Evolutionary conservation across 176 grass and related monocot species (phyloP).

Genomic region (Musa itinerans): DNA sequence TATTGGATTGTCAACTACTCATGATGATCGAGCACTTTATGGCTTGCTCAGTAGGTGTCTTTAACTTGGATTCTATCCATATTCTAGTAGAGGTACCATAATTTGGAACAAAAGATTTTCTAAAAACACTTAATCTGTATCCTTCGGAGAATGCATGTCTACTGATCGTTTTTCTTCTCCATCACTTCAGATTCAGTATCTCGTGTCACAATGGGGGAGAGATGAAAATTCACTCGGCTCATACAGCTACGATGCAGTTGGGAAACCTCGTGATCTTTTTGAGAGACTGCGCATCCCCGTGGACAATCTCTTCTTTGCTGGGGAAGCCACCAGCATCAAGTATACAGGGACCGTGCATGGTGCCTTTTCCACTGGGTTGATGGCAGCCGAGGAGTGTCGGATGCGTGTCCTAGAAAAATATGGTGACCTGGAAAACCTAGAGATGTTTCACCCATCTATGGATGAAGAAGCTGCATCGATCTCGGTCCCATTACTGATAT

Average conservation of each 20-base stretch:
- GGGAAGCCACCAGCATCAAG: conserved; percentile 82
- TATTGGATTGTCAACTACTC: no score
- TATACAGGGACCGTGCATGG: conserved; percentile 88
- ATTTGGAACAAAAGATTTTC: background rate
- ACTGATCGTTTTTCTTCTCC: background rate
- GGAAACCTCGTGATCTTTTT: conserved; percentile 51
- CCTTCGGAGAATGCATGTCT: background rate
- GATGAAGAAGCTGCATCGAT: conserved; percentile 51
- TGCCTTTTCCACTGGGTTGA: conserved; percentile 81
- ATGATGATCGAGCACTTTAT: no score
- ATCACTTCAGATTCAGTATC: conserved; percentile 60
- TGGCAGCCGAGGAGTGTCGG: conserved; percentile 81
- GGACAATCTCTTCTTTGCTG: conserved; percentile 94
- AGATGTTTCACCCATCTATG: conserved; percentile 66
- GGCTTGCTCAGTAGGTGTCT: no score
- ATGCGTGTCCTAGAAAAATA: conserved; percentile 87
- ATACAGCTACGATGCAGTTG: conserved; percentile 84
- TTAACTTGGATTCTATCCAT: no score
- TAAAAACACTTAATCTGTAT: background rate
- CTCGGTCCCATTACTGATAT: conserved; percentile 84
- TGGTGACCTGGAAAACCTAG: conserved; percentile 53
- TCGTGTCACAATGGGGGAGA: conserved; percentile 83
- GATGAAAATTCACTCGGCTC: conserved; percentile 87
- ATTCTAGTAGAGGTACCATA: no score
- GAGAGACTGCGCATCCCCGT: conserved; percentile 88